These are phyloP conservation scores for Bipolaris bicolor DNA, from an alignment of 2,329 filamentous ascomycete species.

Conservation along the genomic window DNA sequence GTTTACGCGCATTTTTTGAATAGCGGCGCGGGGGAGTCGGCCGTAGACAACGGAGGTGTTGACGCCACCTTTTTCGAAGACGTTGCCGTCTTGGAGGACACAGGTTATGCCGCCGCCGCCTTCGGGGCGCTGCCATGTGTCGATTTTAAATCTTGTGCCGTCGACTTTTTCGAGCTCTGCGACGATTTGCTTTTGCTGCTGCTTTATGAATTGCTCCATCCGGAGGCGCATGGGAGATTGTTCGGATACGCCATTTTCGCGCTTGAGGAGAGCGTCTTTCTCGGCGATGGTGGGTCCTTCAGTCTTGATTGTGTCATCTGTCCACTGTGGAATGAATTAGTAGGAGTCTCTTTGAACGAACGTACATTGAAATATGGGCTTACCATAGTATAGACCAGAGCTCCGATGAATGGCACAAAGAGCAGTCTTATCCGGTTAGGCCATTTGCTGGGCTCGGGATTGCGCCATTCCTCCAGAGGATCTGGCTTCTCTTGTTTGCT, in stretches of 20 bases:
- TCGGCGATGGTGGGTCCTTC: conserved; percentile 79
- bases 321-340: conserved; percentile 32
- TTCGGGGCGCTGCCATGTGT: conserved; percentile 85
- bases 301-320: conserved; percentile 50
- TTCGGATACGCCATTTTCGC: conserved; percentile 74
- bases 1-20: conserved; percentile 82
- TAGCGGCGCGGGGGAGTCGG: conserved; percentile 81
- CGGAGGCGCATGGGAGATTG: conserved; percentile 94
- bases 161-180: conserved; percentile 82
- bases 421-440: conserved; percentile 52
- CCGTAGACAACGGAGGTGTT: conserved; percentile 96
- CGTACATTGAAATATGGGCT: conserved; percentile 11
- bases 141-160: conserved; percentile 78
- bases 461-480: conserved; percentile 44
- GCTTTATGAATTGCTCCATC: conserved; percentile 96
- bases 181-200: conserved; percentile 89
- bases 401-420: conserved; percentile 59
- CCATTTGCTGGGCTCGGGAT: conserved; percentile 46
- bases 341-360: too few species aligned
- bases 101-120: conserved; percentile 94
- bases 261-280: conserved; percentile 80
- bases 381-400: conserved; percentile 67
- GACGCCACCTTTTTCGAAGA: conserved; percentile 97
- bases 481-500: conserved; percentile 27
- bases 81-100: conserved; percentile 92